A percentile compares a stretch with the other conserved stretches of the same genome.
phyloP scores from a whole-genome alignment of 208 protist genomes.

The Crithidia fasciculata region DNA sequence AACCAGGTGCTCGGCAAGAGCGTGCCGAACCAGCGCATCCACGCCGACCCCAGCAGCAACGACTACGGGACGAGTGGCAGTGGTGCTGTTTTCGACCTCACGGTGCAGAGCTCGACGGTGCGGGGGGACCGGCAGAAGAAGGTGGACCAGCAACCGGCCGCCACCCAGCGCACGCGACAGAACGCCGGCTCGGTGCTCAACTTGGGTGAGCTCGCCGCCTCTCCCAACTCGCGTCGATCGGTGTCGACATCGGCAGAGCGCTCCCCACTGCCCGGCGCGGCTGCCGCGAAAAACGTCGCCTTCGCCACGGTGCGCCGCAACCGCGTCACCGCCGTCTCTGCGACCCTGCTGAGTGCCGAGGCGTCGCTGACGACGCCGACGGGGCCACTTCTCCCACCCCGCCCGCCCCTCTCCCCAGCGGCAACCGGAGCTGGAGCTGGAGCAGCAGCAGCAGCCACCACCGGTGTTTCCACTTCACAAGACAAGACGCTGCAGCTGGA shows the following conservation, averaged over 20 bases:
- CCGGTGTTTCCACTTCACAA: too few relatives aligned
- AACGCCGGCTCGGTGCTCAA: neutral
- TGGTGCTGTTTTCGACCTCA: conserved; percentile 39
- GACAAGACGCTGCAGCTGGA: neutral
- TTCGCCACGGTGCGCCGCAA: conserved; percentile 15
- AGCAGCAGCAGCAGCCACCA: neutral
- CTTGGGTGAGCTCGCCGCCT: neutral
- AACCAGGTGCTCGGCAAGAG: conserved; percentile 31
- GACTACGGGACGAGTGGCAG: conserved; percentile 6
- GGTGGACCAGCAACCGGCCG: neutral
- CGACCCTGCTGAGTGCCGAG: neutral
- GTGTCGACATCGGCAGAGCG: neutral
- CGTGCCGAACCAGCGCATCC: neutral
- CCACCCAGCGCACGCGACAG: neutral
- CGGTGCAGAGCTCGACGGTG: conserved; percentile 33
- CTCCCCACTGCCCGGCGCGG: neutral
- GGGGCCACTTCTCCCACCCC: neutral
- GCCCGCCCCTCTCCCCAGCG: neutral
- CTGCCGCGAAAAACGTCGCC: conserved; percentile 6
- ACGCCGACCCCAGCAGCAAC: neutral
- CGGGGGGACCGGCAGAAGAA: conserved; percentile 12
- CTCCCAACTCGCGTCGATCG: neutral
- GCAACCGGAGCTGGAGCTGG: neutral
- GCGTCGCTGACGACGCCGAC: neutral
- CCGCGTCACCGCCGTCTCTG: neutral